Evolutionary conservation across 1,284 basidiomycete genomes (phyloP).

Genomic region (Gymnopus androsaceus): DNA sequence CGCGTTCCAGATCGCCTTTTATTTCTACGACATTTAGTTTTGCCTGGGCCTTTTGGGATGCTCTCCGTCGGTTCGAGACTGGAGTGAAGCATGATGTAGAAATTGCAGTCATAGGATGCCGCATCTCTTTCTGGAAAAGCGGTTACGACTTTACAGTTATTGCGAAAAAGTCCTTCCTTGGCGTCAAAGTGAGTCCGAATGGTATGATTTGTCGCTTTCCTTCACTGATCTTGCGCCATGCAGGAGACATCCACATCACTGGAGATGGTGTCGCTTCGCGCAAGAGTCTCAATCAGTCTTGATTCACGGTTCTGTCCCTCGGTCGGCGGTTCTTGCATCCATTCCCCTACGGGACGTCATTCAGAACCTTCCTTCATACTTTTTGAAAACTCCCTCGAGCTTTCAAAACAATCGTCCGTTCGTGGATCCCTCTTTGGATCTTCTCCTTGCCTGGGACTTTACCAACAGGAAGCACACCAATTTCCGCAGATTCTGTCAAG

Average conservation of each 20-base stretch:
- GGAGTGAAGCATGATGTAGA: conserved; percentile 72
- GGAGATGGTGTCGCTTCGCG: conserved; percentile 75
- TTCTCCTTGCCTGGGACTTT: conserved; percentile 58
- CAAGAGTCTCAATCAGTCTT: conserved; percentile 75
- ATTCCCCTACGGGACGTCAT: conserved; percentile 65
- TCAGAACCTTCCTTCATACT: conserved; percentile 69
- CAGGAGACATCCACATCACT: conserved; percentile 65
- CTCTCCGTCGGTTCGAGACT: conserved; percentile 66
- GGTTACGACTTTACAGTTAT: conserved; percentile 62
- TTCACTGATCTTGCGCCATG: conserved; percentile 1
- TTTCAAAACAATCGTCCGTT: conserved; percentile 15
- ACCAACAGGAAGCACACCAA: conserved; percentile 50
- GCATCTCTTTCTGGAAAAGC: conserved; percentile 54
- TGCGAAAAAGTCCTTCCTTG: conserved; percentile 49
- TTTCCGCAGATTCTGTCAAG: conserved; percentile 70
- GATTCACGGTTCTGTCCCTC: conserved; percentile 66
- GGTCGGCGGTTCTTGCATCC: conserved; percentile 64
- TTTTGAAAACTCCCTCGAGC: conserved; percentile 43
- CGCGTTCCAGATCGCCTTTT: conserved; percentile 64
- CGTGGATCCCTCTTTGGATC: neutral
- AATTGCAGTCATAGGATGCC: conserved; percentile 76
- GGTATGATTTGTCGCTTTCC: neutral
- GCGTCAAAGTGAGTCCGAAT: conserved; percentile 45
- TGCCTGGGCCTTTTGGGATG: conserved; percentile 79
- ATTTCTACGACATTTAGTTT: conserved; percentile 78